Conservation (phyloP, 768 basidiomycete genomes). For the Lentinus tigrinus region DNA sequence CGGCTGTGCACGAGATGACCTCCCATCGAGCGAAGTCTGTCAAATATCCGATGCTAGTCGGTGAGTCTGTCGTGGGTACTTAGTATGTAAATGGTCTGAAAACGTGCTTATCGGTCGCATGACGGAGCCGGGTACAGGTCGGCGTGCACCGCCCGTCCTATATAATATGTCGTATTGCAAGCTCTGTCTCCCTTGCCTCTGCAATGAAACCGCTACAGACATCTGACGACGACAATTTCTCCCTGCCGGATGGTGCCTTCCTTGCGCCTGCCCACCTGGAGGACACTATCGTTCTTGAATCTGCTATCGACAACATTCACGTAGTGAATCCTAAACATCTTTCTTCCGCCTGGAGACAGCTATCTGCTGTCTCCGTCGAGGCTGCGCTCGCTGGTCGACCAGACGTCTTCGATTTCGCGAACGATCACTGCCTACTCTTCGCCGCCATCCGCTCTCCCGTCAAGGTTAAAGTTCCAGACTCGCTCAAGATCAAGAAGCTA, state of each 20-base stretch:
- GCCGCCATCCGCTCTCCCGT: conserved; percentile 9
- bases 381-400: neutral
- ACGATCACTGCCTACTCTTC: conserved; percentile 12
- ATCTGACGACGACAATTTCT: neutral
- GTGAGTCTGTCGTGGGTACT: no score
- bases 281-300: conserved; percentile 4
- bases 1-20: no score
- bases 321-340: neutral
- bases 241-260: neutral
- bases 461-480: neutral
- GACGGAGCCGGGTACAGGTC: no score
- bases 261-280: neutral
- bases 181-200: no score
- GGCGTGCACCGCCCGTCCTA: neutral
- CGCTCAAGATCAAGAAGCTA: neutral
- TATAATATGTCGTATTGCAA: neutral
- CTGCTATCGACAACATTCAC: neutral
- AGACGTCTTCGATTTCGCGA: conserved; percentile 3
- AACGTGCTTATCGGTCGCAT: no score
- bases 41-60: no score
- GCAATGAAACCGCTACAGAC: neutral
- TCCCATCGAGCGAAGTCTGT: no score
- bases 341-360: conserved; percentile 3
- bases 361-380: conserved; percentile 10
- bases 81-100: no score